These are phyloP conservation scores for Leccinum variabile DNA, from an alignment of 1,284 basidiomycete genomes.

Conservation along the genomic window DNA sequence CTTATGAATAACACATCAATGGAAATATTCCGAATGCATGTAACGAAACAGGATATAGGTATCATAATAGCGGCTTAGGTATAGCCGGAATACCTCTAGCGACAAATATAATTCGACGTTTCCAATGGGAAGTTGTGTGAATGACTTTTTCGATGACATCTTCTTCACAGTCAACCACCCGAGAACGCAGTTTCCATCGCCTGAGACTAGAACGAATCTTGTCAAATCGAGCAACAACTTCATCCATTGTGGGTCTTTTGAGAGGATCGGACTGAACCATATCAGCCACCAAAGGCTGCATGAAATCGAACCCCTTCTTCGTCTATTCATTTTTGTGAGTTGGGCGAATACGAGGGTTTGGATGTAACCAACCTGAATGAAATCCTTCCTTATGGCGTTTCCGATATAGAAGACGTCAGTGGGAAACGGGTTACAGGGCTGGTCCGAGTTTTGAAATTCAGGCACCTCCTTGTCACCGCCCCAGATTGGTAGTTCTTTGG, in stretches of 20 bases:
- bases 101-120: neutral
- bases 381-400: constrained; percentile 31
- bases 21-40: no score
- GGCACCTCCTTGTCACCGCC: constrained; percentile 29
- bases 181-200: neutral
- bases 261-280: neutral
- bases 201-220: neutral
- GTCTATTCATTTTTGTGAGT: neutral
- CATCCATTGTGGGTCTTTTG: neutral
- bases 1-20: neutral
- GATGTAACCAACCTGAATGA: constrained; percentile 29
- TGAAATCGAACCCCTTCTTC: constrained; percentile 2
- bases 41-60: neutral
- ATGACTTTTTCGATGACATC: neutral
- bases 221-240: neutral
- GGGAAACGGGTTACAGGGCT: constrained; percentile 34
- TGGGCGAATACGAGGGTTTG: no score
- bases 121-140: neutral
- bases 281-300: neutral
- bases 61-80: neutral
- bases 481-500: constrained; percentile 6
- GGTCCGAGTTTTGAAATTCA: constrained; percentile 20
- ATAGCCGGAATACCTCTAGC: neutral
- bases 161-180: neutral
- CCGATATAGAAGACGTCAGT: constrained; percentile 41